Evolutionary conservation across 192 early-diverging fungal species (phyloP).

Genomic region (Umbelopsis vinacea): DNA sequence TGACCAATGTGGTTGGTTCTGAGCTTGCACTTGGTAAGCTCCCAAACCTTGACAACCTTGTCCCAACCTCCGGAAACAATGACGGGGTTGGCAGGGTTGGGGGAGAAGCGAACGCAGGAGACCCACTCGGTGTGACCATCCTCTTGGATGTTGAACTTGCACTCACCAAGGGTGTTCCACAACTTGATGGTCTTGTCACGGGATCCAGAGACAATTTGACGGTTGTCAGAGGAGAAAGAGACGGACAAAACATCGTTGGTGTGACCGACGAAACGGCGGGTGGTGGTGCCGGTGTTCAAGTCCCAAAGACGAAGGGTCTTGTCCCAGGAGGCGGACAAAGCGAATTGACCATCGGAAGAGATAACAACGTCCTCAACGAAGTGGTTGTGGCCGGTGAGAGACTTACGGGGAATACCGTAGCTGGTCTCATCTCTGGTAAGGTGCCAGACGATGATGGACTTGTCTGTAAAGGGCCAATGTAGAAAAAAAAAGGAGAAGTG

Average conservation of each 20-base stretch:
- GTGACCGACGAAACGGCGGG: constrained; percentile 97
- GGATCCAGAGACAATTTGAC: constrained; percentile 98
- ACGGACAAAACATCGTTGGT: constrained; percentile 97
- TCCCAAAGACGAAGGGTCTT: constrained; percentile 99
- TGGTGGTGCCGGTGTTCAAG: constrained; percentile 93
- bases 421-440: constrained; percentile 89
- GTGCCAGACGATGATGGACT: constrained; percentile 98
- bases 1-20: constrained; percentile 99
- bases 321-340: constrained; percentile 98
- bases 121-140: constrained; percentile 99
- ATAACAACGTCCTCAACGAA: constrained; percentile 98
- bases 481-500: constrained; percentile 11
- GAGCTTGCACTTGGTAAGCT: constrained; percentile 97
- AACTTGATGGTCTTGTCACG: constrained; percentile 99
- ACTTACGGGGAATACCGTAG: constrained; percentile 90
- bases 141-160: constrained; percentile 98
- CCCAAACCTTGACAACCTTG: constrained; percentile 99
- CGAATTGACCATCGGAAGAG: constrained; percentile 99
- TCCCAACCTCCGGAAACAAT: constrained; percentile 99
- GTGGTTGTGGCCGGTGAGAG: constrained; percentile 98
- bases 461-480: constrained; percentile 62
- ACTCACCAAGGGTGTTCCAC: constrained; percentile 99
- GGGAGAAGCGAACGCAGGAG: constrained; percentile 98
- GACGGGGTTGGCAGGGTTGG: constrained; percentile 97
- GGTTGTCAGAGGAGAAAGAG: constrained; percentile 99